These are phyloP conservation scores for Nakazawaea pomicola DNA, from an alignment of 805 yeast genomes.

Conservation along the genomic window DNA sequence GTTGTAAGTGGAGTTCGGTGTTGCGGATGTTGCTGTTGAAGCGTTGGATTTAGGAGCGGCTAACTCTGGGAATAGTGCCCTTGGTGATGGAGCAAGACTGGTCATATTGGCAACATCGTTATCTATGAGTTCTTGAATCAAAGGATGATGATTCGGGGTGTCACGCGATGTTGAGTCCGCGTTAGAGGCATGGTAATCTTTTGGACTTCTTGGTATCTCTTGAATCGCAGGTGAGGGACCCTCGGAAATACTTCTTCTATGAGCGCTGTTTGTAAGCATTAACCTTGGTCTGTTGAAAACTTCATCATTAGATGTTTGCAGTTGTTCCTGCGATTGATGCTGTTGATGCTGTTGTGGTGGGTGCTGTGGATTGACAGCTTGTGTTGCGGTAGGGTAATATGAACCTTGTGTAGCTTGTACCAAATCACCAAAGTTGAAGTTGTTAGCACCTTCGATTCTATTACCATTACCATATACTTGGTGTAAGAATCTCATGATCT, in stretches of 20 bases:
- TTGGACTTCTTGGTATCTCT: constrained; percentile 17
- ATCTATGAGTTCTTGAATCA: constrained; percentile 13
- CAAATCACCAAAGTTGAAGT: constrained; percentile 9
- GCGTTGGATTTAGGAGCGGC: constrained; percentile 1
- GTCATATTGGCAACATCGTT: constrained; percentile 14
- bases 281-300: constrained; percentile 11
- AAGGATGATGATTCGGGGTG: constrained; percentile 9
- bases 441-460: constrained; percentile 31
- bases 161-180: neutral
- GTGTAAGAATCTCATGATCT: constrained; percentile 82
- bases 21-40: neutral
- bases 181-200: constrained; percentile 23
- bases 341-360: neutral
- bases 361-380: no score
- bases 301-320: no score
- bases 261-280: constrained; percentile 14
- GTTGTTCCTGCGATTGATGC: neutral
- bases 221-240: neutral
- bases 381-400: no score
- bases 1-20: constrained; percentile 1
- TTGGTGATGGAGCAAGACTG: constrained; percentile 20
- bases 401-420: constrained; percentile 19
- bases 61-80: constrained; percentile 24
- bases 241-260: constrained; percentile 1
- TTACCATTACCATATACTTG: constrained; percentile 69